phyloP scores from a whole-genome alignment of 1,284 basidiomycete species.

The Irpex sp. region DNA sequence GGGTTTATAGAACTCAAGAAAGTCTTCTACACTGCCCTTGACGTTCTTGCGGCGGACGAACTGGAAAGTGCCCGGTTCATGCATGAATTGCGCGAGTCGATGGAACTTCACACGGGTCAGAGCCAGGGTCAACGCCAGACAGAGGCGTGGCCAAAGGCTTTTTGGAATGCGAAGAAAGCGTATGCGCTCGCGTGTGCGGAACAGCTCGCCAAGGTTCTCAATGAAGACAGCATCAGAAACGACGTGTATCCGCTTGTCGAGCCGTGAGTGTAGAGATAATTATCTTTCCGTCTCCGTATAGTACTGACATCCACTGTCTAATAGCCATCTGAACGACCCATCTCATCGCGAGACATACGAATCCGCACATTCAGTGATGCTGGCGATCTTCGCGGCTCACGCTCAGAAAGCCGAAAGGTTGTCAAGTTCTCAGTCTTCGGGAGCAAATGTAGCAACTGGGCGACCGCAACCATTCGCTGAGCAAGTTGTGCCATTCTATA shows the following conservation, averaged over 20 bases:
- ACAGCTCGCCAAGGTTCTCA: slow-evolving; percentile 61
- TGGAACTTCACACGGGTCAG: background rate
- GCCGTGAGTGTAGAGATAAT: slow-evolving; percentile 42
- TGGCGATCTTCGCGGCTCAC: slow-evolving; percentile 62
- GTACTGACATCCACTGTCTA: slow-evolving; percentile 4
- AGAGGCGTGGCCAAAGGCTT: slow-evolving; percentile 15
- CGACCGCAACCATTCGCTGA: slow-evolving; percentile 35
- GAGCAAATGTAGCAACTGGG: slow-evolving; percentile 4
- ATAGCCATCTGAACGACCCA: slow-evolving; percentile 53
- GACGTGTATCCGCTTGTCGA: slow-evolving; percentile 55
- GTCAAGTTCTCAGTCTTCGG: background rate
- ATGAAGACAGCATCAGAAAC: slow-evolving; percentile 42
- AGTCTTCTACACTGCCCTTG: slow-evolving; percentile 68
- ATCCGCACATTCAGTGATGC: slow-evolving; percentile 70
- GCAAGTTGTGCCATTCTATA: slow-evolving; percentile 65
- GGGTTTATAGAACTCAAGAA: slow-evolving; percentile 66
- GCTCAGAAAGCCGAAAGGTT: slow-evolving; percentile 36
- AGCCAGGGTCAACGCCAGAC: background rate
- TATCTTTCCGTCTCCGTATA: background rate
- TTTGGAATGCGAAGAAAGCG: slow-evolving; percentile 48
- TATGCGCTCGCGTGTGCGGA: slow-evolving; percentile 65
- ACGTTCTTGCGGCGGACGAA: slow-evolving; percentile 52
- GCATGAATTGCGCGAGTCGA: slow-evolving; percentile 32
- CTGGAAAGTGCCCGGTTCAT: slow-evolving; percentile 40
- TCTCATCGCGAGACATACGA: slow-evolving; percentile 66